Evolutionary conservation across 2,329 filamentous ascomycete genomes (phyloP), one percentile per base, ranked within the genome.

Genomic region (Hymenoscyphus fraxineus): DNA sequence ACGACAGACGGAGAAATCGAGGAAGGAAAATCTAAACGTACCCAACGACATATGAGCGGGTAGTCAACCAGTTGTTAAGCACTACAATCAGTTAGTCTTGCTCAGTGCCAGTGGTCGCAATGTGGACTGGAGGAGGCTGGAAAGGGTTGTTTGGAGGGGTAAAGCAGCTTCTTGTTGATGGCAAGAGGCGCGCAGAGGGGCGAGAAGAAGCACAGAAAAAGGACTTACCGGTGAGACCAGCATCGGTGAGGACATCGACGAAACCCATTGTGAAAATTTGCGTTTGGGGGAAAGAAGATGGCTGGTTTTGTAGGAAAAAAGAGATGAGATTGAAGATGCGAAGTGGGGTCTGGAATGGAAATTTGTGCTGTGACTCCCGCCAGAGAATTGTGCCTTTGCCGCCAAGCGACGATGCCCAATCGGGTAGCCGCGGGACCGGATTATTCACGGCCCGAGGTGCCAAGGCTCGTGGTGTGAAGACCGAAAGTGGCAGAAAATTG

Each of bases 41-140:
- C 91, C 91, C 91, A 80, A 88, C 82, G 76, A 94, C 88, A 83
- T 94, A 94, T 81, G 87, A 91, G 77, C 89, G 87, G 76, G 88
- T 91, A 78, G 82, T 83, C 77, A 90, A 82, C 86, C 86, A 91
- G 82, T 79, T 85, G 83, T 92, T 88, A 74, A 91, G 85, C 75
- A 88, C 85, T 88, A 76, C 75, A 68, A 72, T 74, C 74, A 69
- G 69, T 77, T 71, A 75, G 71, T 69, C 66, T 65, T 35, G 59
- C 58, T 31, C 64, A 19, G 51, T 31, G 47, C 47, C 19, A 41
- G 16, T 35, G 16, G 54, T 47, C 38, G 54, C 54, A 1, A 19
- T 35, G 27, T 35, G 19, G 7, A 58, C 4, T 31, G 31, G 22
- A 12, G 19, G 27, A 55, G 19, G 47, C 5, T 40, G 32, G 32